These are phyloP conservation scores for Gymnopilus dilepis DNA, from an alignment of 768 basidiomycete species.

Conservation along the genomic window DNA sequence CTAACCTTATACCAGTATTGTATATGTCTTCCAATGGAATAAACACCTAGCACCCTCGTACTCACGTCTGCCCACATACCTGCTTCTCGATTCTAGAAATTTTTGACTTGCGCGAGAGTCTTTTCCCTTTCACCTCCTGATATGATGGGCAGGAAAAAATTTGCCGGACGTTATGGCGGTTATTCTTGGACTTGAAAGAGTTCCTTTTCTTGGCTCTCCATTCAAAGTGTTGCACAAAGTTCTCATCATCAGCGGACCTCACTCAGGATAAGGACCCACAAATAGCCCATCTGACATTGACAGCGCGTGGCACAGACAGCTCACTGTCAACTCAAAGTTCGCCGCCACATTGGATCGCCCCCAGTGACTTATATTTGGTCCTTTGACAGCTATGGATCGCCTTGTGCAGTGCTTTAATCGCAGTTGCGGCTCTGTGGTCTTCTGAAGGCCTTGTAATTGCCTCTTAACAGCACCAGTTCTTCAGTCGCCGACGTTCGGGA, in stretches of 20 bases:
- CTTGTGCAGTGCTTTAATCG: no score
- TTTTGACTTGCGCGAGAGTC: conserved; percentile 3
- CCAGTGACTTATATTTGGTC: no score
- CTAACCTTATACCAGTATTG: conserved; percentile 6
- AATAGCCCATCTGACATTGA: background rate
- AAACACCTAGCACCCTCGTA: background rate
- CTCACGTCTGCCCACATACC: background rate
- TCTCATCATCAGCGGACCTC: background rate
- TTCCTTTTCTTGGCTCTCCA: no score
- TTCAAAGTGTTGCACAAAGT: no score
- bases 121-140: background rate
- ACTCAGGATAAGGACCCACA: background rate
- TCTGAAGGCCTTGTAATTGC: no score
- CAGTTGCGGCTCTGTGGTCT: no score
- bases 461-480: no score
- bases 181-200: no score
- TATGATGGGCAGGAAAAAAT: background rate
- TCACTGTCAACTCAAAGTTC: no score
- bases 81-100: background rate
- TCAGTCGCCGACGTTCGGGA: no score
- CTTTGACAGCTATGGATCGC: no score
- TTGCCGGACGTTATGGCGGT: background rate
- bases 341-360: no score
- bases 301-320: background rate
- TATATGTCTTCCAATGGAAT: conserved; percentile 6